Percentiles rank a stretch among this genome's conserved stretches.
phyloP scores from a whole-genome alignment of 1,284 basidiomycete genomes.

The Ustanciosporium gigantosporum region DNA sequence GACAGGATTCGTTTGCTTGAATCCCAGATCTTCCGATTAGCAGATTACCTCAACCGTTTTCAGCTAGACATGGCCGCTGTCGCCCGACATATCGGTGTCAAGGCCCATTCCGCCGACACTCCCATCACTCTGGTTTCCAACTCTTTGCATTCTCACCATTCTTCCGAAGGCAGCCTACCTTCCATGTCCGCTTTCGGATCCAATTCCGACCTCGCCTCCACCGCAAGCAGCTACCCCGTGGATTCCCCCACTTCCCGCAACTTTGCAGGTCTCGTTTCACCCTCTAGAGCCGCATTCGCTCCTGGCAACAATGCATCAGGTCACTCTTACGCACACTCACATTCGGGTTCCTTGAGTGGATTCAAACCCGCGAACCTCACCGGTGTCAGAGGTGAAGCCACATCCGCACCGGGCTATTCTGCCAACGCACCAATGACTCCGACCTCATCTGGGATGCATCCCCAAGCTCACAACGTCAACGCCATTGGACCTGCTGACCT shows the following conservation, averaged over 20 bases:
- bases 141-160: slow-evolving; percentile 20
- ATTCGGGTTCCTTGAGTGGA: slow-evolving; percentile 12
- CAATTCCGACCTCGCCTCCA: slow-evolving; percentile 18
- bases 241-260: slow-evolving; percentile 35
- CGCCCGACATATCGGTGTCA: slow-evolving; percentile 35
- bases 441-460: slow-evolving; percentile 10
- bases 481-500: slow-evolving; percentile 9
- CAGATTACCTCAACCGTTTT: slow-evolving; percentile 47
- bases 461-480: slow-evolving; percentile 5
- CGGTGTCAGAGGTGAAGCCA: slow-evolving; percentile 9
- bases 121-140: slow-evolving; percentile 38
- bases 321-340: not conserved
- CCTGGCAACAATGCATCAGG: not conserved
- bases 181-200: slow-evolving; percentile 20
- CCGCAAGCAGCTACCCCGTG: slow-evolving; percentile 18
- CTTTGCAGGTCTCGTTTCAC: slow-evolving; percentile 31
- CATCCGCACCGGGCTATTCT: not conserved
- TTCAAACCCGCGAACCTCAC: slow-evolving; percentile 32
- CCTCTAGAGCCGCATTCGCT: slow-evolving; percentile 24
- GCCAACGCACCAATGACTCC: slow-evolving; percentile 25
- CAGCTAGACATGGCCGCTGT: slow-evolving; percentile 48
- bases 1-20: slow-evolving; percentile 57
- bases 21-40: slow-evolving; percentile 45
- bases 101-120: slow-evolving; percentile 31
- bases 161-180: slow-evolving; percentile 14